Evolutionary conservation across 805 yeast genomes (phyloP).

Genomic region (Monosporozyma unispora): DNA sequence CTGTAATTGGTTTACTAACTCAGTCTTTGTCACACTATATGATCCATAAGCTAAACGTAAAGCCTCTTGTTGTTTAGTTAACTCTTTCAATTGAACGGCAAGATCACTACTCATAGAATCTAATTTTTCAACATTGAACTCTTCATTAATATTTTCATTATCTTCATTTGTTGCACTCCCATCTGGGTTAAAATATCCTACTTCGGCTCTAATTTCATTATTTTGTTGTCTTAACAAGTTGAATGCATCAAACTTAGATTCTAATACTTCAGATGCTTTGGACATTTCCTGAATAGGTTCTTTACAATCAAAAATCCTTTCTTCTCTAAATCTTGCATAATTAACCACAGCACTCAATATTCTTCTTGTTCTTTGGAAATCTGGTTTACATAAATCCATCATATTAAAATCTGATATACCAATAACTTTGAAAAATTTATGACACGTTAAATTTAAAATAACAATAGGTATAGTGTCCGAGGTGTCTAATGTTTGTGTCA

Average conservation of each 20-base stretch:
- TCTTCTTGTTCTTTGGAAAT: constrained; percentile 52
- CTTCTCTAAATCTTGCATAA: constrained; percentile 77
- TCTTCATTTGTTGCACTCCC: not conserved
- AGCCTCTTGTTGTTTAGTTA: constrained; percentile 54
- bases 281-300: constrained; percentile 49
- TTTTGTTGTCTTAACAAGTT: constrained; percentile 31
- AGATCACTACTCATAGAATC: constrained; percentile 44
- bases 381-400: constrained; percentile 70
- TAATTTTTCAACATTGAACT: constrained; percentile 33
- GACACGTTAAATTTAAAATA: constrained; percentile 40
- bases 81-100: constrained; percentile 51
- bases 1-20: constrained; percentile 49
- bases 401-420: constrained; percentile 73
- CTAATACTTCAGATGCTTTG: constrained; percentile 37
- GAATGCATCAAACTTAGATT: constrained; percentile 36
- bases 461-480: constrained; percentile 10
- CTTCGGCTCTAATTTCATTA: constrained; percentile 28
- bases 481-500: not conserved
- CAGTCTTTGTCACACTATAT: constrained; percentile 55
- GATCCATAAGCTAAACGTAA: constrained; percentile 52
- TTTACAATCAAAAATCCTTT: constrained; percentile 61
- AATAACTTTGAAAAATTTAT: constrained; percentile 55
- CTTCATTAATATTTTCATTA: not conserved
- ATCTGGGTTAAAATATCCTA: constrained; percentile 10
- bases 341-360: constrained; percentile 76